Percentiles rank a stretch among this genome's conserved stretches.
These are phyloP conservation scores for Russula abietina DNA, from an alignment of 768 basidiomycete genomes.

Conservation along the genomic window DNA sequence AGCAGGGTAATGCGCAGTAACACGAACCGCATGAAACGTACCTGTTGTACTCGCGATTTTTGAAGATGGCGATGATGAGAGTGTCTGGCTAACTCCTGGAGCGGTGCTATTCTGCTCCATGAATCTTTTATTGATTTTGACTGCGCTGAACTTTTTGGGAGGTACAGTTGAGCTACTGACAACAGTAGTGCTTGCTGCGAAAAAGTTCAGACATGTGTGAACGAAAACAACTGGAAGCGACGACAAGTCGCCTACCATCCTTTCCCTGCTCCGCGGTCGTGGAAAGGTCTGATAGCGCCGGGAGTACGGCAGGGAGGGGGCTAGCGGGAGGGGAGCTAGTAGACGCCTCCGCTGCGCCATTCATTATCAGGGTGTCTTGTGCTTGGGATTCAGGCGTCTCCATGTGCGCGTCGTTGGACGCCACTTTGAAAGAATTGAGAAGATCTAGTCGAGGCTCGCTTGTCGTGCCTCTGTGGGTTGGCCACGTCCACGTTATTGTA, in stretches of 20 bases:
- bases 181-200: conserved; percentile 14
- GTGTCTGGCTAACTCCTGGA: conserved; percentile 41
- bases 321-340: conserved; percentile 14
- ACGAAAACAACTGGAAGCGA: conserved; percentile 5
- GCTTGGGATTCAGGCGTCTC: conserved; percentile 53
- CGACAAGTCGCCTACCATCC: conserved; percentile 6
- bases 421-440: conserved; percentile 28
- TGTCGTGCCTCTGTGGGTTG: conserved; percentile 4
- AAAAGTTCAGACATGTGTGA: conserved; percentile 2
- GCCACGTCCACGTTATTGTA: not conserved
- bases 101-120: conserved; percentile 78
- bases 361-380: conserved; percentile 42
- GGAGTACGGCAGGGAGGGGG: conserved; percentile 5
- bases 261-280: conserved; percentile 19
- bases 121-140: conserved; percentile 96
- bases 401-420: conserved; percentile 80
- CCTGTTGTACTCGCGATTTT: conserved; percentile 51
- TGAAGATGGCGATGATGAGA: conserved; percentile 38
- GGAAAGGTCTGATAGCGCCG: conserved; percentile 12
- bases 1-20: not conserved
- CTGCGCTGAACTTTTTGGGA: conserved; percentile 80
- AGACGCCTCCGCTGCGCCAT: conserved; percentile 25
- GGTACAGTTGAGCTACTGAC: conserved; percentile 38
- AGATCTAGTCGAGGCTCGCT: not conserved
- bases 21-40: conserved; percentile 32